Conservation (phyloP, 140 eudicot species). For the Senecio squalidus region DNA sequence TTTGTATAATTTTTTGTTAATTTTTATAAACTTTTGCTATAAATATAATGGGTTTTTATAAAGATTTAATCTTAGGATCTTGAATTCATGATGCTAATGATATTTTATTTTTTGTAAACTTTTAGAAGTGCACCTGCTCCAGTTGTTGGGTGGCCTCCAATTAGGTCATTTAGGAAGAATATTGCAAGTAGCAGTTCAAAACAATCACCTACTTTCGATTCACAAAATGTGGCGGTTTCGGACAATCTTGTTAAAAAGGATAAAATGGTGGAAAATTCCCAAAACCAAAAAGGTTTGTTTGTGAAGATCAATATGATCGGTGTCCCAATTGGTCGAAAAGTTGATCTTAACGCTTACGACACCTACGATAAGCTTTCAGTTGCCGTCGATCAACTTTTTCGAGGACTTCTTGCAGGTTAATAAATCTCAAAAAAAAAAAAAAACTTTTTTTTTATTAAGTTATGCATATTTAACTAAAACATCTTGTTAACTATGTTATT, state of each 20-base stretch:
- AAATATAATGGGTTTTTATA: too few relatives aligned
- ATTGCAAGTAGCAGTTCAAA: constrained; percentile 60
- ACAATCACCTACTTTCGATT: constrained; percentile 23
- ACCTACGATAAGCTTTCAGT: constrained; percentile 75
- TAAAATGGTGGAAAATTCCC: constrained; percentile 35
- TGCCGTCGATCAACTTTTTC: constrained; percentile 85
- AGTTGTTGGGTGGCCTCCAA: constrained; percentile 98
- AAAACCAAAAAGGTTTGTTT: constrained; percentile 49
- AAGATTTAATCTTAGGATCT: too few relatives aligned
- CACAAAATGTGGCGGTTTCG: constrained; percentile 35
- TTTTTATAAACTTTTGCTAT: too few relatives aligned
- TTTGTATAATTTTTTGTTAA: too few relatives aligned
- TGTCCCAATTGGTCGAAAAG: constrained; percentile 88
- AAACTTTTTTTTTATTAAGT: not conserved
- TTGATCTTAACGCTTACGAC: constrained; percentile 73
- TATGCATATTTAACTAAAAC: not conserved
- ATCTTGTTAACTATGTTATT: constrained; percentile 10
- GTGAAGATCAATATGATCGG: constrained; percentile 99
- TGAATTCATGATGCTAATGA: constrained; percentile 6
- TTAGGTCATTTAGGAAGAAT: constrained; percentile 82
- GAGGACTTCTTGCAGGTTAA: constrained; percentile 96
- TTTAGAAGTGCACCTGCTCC: constrained; percentile 78
- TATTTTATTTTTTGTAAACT: not conserved
- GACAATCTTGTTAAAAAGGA: constrained; percentile 28
- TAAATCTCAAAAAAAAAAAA: not conserved